Conservation (phyloP, 495 filamentous ascomycete species). For the Hypoxylon lienhwacheense region DNA sequence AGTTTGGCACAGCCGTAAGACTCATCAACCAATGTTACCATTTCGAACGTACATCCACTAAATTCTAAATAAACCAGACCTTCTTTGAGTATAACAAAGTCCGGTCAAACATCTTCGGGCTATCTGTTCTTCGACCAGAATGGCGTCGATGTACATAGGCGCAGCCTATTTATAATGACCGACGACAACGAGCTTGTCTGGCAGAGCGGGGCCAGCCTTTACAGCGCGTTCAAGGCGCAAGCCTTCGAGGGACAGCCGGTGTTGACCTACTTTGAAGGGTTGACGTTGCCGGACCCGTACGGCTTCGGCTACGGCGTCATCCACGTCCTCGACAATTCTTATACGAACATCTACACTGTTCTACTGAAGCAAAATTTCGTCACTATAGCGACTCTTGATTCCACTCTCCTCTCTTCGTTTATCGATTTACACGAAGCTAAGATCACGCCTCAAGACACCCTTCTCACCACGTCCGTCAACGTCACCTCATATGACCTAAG, state of each 20-base stretch:
- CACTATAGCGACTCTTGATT: slow-evolving; percentile 18
- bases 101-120: slow-evolving; percentile 20
- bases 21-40: too few species aligned
- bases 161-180: slow-evolving; percentile 28
- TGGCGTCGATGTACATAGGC: slow-evolving; percentile 19
- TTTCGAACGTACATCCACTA: background rate
- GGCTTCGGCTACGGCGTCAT: slow-evolving; percentile 51
- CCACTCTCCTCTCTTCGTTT: slow-evolving; percentile 15
- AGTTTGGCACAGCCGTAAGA: slow-evolving; percentile 19
- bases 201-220: slow-evolving; percentile 19
- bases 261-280: slow-evolving; percentile 54
- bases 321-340: slow-evolving; percentile 54
- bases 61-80: background rate
- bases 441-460: slow-evolving; percentile 49
- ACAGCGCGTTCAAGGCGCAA: slow-evolving; percentile 38
- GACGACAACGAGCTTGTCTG: slow-evolving; percentile 28
- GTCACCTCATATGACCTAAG: slow-evolving; percentile 40
- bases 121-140: slow-evolving; percentile 31
- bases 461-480: slow-evolving; percentile 49
- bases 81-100: slow-evolving; percentile 16
- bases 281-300: slow-evolving; percentile 39
- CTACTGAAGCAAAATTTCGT: slow-evolving; percentile 19
- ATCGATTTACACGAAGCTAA: slow-evolving; percentile 48
- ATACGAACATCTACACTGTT: slow-evolving; percentile 50
- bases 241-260: slow-evolving; percentile 43